Base-by-base conservation (phyloP, 2,329 filamentous ascomycete species). In the Aspergillus ustus region DNA sequence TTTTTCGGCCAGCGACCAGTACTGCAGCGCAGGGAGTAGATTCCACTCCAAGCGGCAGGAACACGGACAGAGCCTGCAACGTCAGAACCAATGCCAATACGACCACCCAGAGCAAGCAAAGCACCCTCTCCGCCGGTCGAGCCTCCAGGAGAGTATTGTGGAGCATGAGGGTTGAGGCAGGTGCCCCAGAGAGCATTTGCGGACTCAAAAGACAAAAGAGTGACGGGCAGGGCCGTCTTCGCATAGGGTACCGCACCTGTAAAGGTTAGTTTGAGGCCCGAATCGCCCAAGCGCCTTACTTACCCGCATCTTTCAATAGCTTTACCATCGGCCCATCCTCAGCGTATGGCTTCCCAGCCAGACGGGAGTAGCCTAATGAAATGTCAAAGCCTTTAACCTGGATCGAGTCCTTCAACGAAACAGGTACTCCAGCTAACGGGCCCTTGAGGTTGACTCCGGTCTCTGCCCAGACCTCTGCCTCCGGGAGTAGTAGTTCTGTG, bases 201-300 rank as follows among this genome's bases (percentile, higher is more conserved):
- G 17, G 90, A 93, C 76, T 96, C 93, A 70, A 96, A 96, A 60
- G 90, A 93, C 45, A 96, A 83, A 1, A 97, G 84, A 0, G 93
- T 96, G 60, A 94, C 90, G 5, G 93, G 94, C 2, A 96, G 75
- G 64, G 95, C 95, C 0, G 93, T 97, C 82, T 97, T 98, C 66
- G 93, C 92, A 73, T 96, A 97, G 0, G 93, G 93, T 2, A 97
- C 84, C 0, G 93, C 93, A 22, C 93, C 85, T 82, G 40, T n/a
- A 37, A 43, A 34, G 25, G 15, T 2, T 34, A 59, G 6, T 15
- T 17, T 20, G 44, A 4, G 19, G 19, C 7, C 2, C 25, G 25
- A 8, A 9, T n/a, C 7, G 4, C 49, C 52, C 44, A 7, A 15
- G 11, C 15, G 15, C 34, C 11, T 15, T 40, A 63, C 67, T 57